Evolutionary conservation across 2,329 filamentous ascomycete species (phyloP).

Genomic region (Phyllosticta capitalensis): DNA sequence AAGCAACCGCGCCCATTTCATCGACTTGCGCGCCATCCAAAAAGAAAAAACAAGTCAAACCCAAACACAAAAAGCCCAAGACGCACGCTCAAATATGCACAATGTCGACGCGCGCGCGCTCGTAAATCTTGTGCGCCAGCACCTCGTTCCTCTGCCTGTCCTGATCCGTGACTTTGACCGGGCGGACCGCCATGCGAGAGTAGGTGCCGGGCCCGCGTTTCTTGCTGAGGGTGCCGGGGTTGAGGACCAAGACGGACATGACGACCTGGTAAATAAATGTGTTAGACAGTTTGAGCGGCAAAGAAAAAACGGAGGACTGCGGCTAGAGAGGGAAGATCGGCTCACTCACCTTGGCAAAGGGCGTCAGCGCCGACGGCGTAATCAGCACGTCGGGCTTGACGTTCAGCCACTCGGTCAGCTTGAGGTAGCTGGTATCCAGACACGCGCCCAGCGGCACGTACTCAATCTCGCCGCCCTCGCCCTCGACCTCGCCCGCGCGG

Average conservation of each 20-base stretch:
- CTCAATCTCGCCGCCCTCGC: slow-evolving; percentile 45
- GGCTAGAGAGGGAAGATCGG: no score
- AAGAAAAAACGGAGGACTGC: no score
- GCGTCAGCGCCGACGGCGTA: slow-evolving; percentile 69
- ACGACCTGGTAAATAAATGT: slow-evolving; percentile 54
- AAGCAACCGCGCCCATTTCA: no score
- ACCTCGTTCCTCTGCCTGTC: slow-evolving; percentile 44
- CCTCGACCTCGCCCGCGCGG: slow-evolving; percentile 30
- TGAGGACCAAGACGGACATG: slow-evolving; percentile 80
- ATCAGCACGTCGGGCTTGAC: slow-evolving; percentile 78
- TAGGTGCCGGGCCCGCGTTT: slow-evolving; percentile 77
- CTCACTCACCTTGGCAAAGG: slow-evolving; percentile 82
- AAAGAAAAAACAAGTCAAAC: no score
- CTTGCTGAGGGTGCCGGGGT: slow-evolving; percentile 82
- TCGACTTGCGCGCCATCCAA: no score
- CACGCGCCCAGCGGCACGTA: slow-evolving; percentile 53
- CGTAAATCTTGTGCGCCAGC: slow-evolving; percentile 66
- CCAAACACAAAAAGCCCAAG: not conserved
- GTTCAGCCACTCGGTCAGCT: slow-evolving; percentile 83
- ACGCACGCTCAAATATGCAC: slow-evolving; percentile 6
- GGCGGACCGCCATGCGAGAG: slow-evolving; percentile 66
- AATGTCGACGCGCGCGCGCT: slow-evolving; percentile 79
- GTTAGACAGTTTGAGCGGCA: not conserved
- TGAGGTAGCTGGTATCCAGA: slow-evolving; percentile 75
- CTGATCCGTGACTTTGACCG: slow-evolving; percentile 49